These are phyloP conservation scores for Fusarium pseudonygamai DNA, from an alignment of 2,329 filamentous ascomycete species.

Conservation along the genomic window DNA sequence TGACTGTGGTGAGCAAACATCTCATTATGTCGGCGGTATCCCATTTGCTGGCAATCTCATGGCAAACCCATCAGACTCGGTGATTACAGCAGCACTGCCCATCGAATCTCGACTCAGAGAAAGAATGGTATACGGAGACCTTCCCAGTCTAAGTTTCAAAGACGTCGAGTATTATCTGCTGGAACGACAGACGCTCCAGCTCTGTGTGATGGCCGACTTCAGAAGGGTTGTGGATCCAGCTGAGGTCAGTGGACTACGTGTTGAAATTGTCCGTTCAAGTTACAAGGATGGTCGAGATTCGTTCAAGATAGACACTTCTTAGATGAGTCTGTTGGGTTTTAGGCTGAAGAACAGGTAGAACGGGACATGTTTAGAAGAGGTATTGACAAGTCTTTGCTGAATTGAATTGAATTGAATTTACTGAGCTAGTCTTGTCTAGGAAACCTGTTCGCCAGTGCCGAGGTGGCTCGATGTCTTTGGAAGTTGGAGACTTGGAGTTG, in stretches of 20 bases:
- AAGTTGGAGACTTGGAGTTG: background rate
- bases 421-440: background rate
- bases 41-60: background rate
- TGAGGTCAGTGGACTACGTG: conserved; percentile 43
- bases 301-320: conserved; percentile 30
- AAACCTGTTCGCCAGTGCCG: background rate
- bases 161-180: conserved; percentile 54
- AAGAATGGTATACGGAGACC: background rate
- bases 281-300: background rate
- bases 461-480: background rate
- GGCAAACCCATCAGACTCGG: background rate
- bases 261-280: conserved; percentile 46
- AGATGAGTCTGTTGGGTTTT: background rate
- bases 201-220: conserved; percentile 44
- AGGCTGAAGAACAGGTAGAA: background rate
- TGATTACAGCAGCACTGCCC: background rate
- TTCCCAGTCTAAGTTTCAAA: background rate
- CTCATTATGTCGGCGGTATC: background rate
- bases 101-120: background rate
- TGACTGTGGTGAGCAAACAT: background rate
- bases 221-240: conserved; percentile 39
- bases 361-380: background rate
- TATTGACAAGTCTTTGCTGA: background rate
- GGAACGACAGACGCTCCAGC: conserved; percentile 46
- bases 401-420: background rate